phyloP scores from a whole-genome alignment of 176 grass and related monocot species.

The Miscanthus lutarioriparius region DNA sequence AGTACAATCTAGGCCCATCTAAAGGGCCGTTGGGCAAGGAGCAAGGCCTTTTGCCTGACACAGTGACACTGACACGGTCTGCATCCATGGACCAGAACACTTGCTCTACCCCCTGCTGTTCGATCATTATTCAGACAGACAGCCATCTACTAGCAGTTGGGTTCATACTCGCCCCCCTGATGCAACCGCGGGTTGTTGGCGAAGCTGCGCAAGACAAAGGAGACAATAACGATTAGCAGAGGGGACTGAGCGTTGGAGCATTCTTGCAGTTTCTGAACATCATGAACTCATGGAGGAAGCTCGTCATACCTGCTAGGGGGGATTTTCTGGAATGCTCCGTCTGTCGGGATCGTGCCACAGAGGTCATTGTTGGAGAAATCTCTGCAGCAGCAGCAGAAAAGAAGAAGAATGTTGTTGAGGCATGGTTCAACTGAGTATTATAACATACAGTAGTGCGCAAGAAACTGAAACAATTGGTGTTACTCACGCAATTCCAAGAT shows the following conservation, averaged over 20 bases:
- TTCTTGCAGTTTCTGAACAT: background rate
- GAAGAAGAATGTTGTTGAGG: background rate
- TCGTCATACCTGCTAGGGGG: conserved; percentile 49
- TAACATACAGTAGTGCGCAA: background rate
- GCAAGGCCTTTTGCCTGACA: background rate
- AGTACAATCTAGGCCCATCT: background rate
- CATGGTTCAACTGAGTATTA: background rate
- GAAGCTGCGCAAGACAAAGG: conserved; percentile 40
- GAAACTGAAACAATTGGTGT: background rate
- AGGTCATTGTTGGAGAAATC: conserved; percentile 77
- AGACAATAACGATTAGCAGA: no score
- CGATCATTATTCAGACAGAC: background rate
- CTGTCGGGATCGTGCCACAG: conserved; percentile 67
- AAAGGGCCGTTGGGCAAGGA: background rate
- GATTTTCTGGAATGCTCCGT: conserved; percentile 50
- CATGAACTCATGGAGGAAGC: background rate
- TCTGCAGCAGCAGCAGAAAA: conserved; percentile 32
- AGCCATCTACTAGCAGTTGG: conserved; percentile 41
- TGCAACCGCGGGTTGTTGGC: conserved; percentile 73
- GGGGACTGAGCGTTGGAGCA: background rate
- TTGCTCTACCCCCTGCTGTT: background rate
- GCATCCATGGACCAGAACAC: background rate
- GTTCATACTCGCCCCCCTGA: conserved; percentile 36
- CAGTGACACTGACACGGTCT: no score
- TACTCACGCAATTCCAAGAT: conserved; percentile 52